Base-by-base conservation (phyloP, 352 stramenopile species). In the Phytophthora foliorum region DNA sequence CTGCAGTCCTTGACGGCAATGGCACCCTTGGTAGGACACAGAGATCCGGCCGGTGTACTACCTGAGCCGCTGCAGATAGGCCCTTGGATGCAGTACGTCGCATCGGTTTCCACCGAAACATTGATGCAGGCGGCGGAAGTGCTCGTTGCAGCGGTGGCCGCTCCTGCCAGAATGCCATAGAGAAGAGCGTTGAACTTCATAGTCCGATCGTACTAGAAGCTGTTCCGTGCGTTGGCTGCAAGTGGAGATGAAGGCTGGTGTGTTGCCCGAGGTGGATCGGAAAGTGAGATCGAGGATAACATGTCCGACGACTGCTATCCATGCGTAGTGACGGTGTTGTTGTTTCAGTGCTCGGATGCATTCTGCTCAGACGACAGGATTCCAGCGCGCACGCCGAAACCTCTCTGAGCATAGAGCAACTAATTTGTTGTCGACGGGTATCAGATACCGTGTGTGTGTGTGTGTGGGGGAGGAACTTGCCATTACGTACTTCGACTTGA, bases 61-160 rank as follows among this genome's bases (percentile, higher is more conserved):
- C 78, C 82, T 0, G 68, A 59, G 55, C 84, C 81, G 17, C 72
- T 82, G 63, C 84, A 92, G 54, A 90, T 78, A 6, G 80, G 61
- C n/a, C 81, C 84, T 24, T 59, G 34, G 41, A 90, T 84, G 69
- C 81, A 90, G 72, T 89, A 90, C 5, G 84, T 90, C 7, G 82
- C 84, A 31, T 91, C 82, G 6, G 67, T 65, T 41, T 89, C 75
- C 25, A 90, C 81, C 1, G 75, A 88, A 19, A 90, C 74, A 32
- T 86, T 57, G 0, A 71, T 79, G 60, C 81, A 89, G 41, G 51
- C 21, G 6, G 58, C 27, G 11, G 46, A 65, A 57, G 46, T 31
- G 14, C 31, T n/a, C n/a, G n/a, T n/a, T n/a, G n/a, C 42, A 44
- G 51, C 60, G 39, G 54, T 51, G 27, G 51, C 24, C 17, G 56